Conservation (phyloP, 75 land plant genomes). For the Ceratopteris richardii region DNA sequence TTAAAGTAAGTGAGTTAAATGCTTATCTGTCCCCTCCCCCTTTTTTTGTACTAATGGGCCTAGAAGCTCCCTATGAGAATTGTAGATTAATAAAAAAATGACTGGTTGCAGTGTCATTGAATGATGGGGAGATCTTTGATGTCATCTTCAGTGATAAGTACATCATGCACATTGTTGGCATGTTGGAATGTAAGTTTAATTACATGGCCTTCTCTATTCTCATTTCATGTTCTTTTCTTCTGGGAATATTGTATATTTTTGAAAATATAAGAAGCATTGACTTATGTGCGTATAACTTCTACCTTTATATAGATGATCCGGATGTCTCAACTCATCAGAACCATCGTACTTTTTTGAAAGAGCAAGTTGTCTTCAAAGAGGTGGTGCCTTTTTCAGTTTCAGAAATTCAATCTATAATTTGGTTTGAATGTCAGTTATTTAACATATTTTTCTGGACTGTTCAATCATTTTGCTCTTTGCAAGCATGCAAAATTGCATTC, state of each 20-base stretch:
- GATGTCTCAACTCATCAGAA: slow-evolving; percentile 46
- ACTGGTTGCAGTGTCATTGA: slow-evolving; percentile 87
- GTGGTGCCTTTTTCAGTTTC: too few species aligned
- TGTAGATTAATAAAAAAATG: too few species aligned
- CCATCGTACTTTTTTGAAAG: slow-evolving; percentile 71
- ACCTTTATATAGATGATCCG: slow-evolving; percentile 96
- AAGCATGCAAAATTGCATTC: too few species aligned
- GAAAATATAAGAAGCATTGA: too few species aligned
- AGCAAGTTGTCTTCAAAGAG: slow-evolving; percentile 93
- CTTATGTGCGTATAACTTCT: too few species aligned
- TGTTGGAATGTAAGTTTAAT: slow-evolving; percentile 73
- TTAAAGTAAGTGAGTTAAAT: too few species aligned
- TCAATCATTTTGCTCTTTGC: not conserved
- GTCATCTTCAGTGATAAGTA: slow-evolving; percentile 76
- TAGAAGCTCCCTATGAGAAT: too few species aligned
- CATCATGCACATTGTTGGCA: slow-evolving; percentile 85
- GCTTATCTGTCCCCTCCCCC: too few species aligned
- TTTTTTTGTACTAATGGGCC: too few species aligned
- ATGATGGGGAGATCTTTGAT: slow-evolving; percentile 75
- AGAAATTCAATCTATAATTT: too few species aligned
- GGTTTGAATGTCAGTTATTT: too few species aligned
- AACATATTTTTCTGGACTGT: too few species aligned
- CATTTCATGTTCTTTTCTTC: slow-evolving; percentile 2
- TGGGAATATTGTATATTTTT: not conserved
- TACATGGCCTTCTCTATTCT: not conserved